Percentiles rank a stretch among this genome's conserved stretches.
phyloP scores from a whole-genome alignment of 73 alveolate genomes.

The Tetrahymena malaccensis region DNA sequence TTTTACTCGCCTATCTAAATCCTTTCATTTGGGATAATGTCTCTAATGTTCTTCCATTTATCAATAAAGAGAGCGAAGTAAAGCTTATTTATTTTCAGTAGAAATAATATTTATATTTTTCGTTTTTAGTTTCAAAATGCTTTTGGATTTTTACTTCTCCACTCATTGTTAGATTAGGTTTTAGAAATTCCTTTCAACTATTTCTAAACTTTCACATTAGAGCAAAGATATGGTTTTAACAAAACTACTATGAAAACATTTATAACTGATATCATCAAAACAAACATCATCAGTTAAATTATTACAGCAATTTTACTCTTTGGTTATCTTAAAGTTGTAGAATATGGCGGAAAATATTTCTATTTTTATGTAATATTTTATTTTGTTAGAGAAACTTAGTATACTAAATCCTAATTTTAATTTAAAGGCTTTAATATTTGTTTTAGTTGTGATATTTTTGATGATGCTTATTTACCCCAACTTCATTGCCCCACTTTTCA shows the following conservation, averaged over 20 bases:
- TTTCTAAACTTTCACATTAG: slow-evolving; percentile 52
- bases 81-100: neutral
- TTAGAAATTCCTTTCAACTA: slow-evolving; percentile 38
- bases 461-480: slow-evolving; percentile 68
- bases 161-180: neutral
- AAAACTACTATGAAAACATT: slow-evolving; percentile 46
- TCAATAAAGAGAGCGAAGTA: neutral
- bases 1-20: neutral
- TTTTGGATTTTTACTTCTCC: neutral
- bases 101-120: neutral
- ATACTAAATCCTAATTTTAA: neutral
- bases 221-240: slow-evolving; percentile 64
- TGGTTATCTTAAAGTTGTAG: slow-evolving; percentile 52
- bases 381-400: too few species aligned
- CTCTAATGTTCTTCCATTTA: neutral
- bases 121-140: neutral
- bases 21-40: neutral
- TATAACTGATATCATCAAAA: slow-evolving; percentile 53
- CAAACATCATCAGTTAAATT: slow-evolving; percentile 14
- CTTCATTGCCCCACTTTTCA: slow-evolving; percentile 74
- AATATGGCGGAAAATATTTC: slow-evolving; percentile 76
- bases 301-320: slow-evolving; percentile 40
- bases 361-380: slow-evolving; percentile 37
- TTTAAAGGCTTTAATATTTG: slow-evolving; percentile 37
- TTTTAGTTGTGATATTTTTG: slow-evolving; percentile 45